Evolutionary conservation across 805 yeast species (phyloP).

Genomic region (Lachancea quebecensis): DNA sequence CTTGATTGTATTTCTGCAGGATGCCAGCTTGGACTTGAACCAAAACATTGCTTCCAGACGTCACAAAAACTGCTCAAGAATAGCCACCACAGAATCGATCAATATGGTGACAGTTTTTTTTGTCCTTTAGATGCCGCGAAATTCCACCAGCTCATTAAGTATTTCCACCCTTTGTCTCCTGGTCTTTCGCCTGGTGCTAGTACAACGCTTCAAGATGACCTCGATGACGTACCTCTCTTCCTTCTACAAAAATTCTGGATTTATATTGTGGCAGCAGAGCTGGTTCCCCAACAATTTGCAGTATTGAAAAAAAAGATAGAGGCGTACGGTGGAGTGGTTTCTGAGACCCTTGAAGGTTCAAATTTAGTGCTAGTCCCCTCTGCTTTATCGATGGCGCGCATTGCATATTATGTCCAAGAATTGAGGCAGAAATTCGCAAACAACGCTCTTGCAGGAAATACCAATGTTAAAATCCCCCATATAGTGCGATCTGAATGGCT

Average conservation of each 20-base stretch:
- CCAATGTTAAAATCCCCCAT: slow-evolving; percentile 18
- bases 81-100: slow-evolving; percentile 41
- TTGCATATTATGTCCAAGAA: background rate
- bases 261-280: slow-evolving; percentile 23
- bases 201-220: slow-evolving; percentile 4
- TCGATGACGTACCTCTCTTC: slow-evolving; percentile 19
- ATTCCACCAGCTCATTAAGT: slow-evolving; percentile 12
- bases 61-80: slow-evolving; percentile 24
- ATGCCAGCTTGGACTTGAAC: slow-evolving; percentile 48
- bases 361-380: slow-evolving; percentile 35
- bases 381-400: background rate
- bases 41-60: slow-evolving; percentile 46
- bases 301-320: slow-evolving; percentile 27
- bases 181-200: background rate
- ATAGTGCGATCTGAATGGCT: slow-evolving; percentile 37
- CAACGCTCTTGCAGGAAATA: background rate
- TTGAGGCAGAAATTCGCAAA: background rate
- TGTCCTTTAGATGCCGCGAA: slow-evolving; percentile 11
- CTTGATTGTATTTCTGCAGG: slow-evolving; percentile 9
- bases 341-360: slow-evolving; percentile 23
- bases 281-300: slow-evolving; percentile 6
- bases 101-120: slow-evolving; percentile 54
- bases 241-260: slow-evolving; percentile 35
- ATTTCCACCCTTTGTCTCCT: background rate
- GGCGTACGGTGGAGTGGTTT: slow-evolving; percentile 40